Evolutionary conservation across 2,329 filamentous ascomycete genomes (phyloP), one percentile per base, ranked within the genome.

Genomic region (Ophiocordyceps robertsii): DNA sequence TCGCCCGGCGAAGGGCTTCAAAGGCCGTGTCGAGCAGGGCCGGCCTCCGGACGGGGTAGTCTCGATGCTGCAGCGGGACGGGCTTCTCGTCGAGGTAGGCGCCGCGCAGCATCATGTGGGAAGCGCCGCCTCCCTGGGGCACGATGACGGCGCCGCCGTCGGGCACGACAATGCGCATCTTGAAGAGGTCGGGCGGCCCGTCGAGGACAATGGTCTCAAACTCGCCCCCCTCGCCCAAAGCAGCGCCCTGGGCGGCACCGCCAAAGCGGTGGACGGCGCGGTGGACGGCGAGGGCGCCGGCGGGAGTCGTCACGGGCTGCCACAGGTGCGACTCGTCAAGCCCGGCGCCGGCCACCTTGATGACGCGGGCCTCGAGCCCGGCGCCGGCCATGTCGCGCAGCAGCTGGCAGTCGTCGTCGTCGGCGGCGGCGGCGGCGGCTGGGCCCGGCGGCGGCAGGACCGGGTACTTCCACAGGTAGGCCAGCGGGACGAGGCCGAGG

Each of bases 271-370:
- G 65, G 57, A 86, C 70, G 1, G 77, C 69, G 35, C 59, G 64
- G 53, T 68, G 65, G 37, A 79, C 56, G 42, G 67, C 64, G 33
- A 55, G 56, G 37, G 70, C 66, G 6, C 70, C 73, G 21, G 55
- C 56, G 5, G 61, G 53, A 53, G 75, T 73, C 3, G 83, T 78
- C 16, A 95, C 83, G 63, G 88, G 78, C 50, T 77, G 73, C 83
- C 89, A 95, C 21, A 98, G 65, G 53, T 88, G 82, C 32, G 64
- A 68, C 51, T 88, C 84, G 54, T 90, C 84, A 40, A 98, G 69
- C 0, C 89, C 92, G 7, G 87, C 88, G 49, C 85, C 93, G 37
- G 92, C 89, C 37, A 95, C 87, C 65, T 96, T 98, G 64, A 98
- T 79, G 56, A 98, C 86, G 46, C 89, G 73, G n/a, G 89, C 84